phyloP scores from a whole-genome alignment of 495 filamentous ascomycete species.

The Penicillium ochrochloron region DNA sequence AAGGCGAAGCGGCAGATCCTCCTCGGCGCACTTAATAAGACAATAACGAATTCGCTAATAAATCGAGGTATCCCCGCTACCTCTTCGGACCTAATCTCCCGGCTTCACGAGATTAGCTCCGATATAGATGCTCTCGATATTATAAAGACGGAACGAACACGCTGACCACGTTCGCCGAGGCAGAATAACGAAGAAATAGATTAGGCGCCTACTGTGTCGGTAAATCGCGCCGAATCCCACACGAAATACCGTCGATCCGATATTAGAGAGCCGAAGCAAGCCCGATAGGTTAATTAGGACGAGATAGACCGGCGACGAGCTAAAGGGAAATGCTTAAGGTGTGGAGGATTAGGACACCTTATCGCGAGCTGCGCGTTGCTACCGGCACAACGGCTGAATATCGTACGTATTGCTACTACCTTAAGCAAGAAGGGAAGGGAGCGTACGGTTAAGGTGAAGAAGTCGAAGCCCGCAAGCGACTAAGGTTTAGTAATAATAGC shows the following conservation, averaged over 20 bases:
- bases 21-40: too few species aligned
- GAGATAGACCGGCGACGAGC: conserved; percentile 1
- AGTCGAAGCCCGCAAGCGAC: not conserved
- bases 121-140: conserved; percentile 1
- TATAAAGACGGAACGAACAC: not conserved
- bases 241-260: conserved; percentile 5
- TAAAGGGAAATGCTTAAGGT: conserved; percentile 8
- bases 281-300: conserved; percentile 6
- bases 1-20: too few species aligned
- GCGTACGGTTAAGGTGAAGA: not conserved
- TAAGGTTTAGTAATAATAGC: not conserved
- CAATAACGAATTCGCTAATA: too few species aligned
- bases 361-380: not conserved
- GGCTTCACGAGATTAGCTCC: too few species aligned
- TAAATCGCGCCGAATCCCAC: conserved; percentile 1
- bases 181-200: not conserved
- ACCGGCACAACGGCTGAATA: not conserved
- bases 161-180: not conserved
- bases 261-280: not conserved
- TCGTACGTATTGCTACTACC: not conserved
- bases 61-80: too few species aligned
- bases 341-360: not conserved
- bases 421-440: too few species aligned
- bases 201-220: not conserved
- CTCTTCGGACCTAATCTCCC: too few species aligned